phyloP scores from a whole-genome alignment of 2,329 filamentous ascomycete genomes.

The Xylaria sp. region DNA sequence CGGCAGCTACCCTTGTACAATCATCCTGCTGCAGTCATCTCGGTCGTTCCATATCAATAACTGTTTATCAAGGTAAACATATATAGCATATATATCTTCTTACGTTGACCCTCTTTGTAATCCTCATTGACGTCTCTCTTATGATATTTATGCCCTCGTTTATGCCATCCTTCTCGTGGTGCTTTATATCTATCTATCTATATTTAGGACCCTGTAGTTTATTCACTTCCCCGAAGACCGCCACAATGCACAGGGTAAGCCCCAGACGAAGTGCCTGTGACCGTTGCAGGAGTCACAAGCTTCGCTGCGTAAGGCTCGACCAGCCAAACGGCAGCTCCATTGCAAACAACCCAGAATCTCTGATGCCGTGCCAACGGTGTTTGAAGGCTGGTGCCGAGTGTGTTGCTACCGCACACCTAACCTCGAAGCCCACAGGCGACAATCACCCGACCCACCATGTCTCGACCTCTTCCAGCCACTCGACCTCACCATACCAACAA shows the following conservation, averaged over 20 bases:
- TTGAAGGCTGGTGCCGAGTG: conserved; percentile 8
- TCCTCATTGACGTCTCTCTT: neutral
- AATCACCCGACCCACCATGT: neutral
- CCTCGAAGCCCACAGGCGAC: neutral
- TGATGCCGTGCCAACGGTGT: conserved; percentile 15
- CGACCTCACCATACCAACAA: conserved; percentile 7
- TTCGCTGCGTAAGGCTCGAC: conserved; percentile 8
- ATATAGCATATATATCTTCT: neutral
- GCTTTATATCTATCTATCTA: neutral
- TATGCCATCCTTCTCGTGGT: too few species aligned
- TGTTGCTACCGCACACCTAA: conserved; percentile 4
- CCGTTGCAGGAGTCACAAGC: conserved; percentile 9
- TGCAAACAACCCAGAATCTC: neutral
- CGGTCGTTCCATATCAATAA: too few species aligned
- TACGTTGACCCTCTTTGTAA: neutral
- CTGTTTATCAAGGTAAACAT: neutral
- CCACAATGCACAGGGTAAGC: conserved; percentile 11
- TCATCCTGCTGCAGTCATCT: neutral
- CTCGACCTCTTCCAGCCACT: neutral
- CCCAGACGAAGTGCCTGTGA: conserved; percentile 10
- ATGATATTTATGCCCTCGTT: too few species aligned
- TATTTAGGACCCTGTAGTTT: neutral
- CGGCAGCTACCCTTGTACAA: neutral
- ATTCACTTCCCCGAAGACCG: neutral
- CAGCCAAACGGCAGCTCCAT: neutral